Evolutionary conservation across 2,329 filamentous ascomycete genomes (phyloP), one percentile per base, ranked within the genome.

Genomic region (Xylaria sp.): DNA sequence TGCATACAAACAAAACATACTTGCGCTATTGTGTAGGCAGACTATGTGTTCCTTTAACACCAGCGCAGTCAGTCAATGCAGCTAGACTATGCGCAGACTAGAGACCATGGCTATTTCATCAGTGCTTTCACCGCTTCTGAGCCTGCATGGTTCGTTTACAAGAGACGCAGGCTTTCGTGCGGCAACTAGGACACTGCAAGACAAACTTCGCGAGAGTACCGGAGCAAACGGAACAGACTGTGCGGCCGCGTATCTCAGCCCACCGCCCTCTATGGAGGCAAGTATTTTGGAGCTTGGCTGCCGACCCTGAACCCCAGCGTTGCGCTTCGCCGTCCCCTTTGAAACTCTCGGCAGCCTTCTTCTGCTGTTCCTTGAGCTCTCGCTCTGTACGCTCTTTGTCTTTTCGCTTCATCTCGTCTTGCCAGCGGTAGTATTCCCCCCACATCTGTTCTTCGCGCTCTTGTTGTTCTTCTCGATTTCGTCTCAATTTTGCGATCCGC

Each of bases 121-220:
- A 41, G 23, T 20, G 39, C 18, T 20, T 39, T 56, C 39, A 56
- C 10, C 34, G 20, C n/a, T 34, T 31, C 2, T 34, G 8, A 6
- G 7, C 18, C 9, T 56, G 54, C 3, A 56, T 56, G 9, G 25
- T 48, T 34, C 57, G 41, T 44, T n/a, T 59, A 3, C 57, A 59
- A n/a, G 57, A 31, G 23, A 18, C 57, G 28, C 57, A 59, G 7
- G 57, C 57, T 28, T 50, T 59, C 18, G 48, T 48, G 25, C 34
- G 41, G 57, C 57, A 64, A 20, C 10, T n/a, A 39, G 39, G 61
- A n/a, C 39, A 56, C n/a, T 56, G 15, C 18, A 64, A 28, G 23
- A 39, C 51, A 34, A 54, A 23, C 39, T 20, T 57, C 51, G 34
- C 51, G n/a, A 56, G n/a, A 34, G 52, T 57, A 39, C 48, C 13